A percentile compares a stretch with the other conserved stretches of the same genome.
phyloP scores from a whole-genome alignment of 2,329 filamentous ascomycete genomes.

The Penicillium sp. region DNA sequence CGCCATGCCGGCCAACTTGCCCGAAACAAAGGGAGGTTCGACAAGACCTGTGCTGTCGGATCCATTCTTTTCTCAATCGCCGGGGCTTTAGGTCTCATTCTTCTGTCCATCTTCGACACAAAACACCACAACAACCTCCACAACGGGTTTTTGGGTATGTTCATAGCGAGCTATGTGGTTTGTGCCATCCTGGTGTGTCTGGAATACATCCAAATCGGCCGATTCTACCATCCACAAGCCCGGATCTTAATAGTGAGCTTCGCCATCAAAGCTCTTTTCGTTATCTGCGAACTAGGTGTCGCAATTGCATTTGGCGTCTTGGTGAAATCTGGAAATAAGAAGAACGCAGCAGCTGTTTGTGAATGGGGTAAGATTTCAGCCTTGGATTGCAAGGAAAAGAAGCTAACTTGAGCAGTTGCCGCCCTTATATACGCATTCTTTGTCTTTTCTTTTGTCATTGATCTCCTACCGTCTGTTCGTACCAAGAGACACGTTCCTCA shows the following conservation, averaged over 20 bases:
- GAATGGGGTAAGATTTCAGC: slow-evolving; percentile 9
- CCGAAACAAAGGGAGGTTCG: slow-evolving; percentile 6
- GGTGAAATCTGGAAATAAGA: neutral
- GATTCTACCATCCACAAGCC: slow-evolving; percentile 8
- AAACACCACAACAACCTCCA: slow-evolving; percentile 3
- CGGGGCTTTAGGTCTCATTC: slow-evolving; percentile 6
- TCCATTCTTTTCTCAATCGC: slow-evolving; percentile 8
- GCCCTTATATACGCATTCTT: slow-evolving; percentile 10
- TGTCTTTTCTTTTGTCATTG: slow-evolving; percentile 9
- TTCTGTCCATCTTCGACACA: slow-evolving; percentile 9
- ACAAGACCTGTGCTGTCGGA: slow-evolving; percentile 8
- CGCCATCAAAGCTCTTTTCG: slow-evolving; percentile 2
- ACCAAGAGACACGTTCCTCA: slow-evolving; percentile 8
- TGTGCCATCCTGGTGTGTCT: slow-evolving; percentile 10
- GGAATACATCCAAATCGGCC: slow-evolving; percentile 10
- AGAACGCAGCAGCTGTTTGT: slow-evolving; percentile 6
- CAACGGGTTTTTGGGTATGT: slow-evolving; percentile 9
- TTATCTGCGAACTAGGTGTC: slow-evolving; percentile 6
- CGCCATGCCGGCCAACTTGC: slow-evolving; percentile 11
- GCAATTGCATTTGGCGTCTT: slow-evolving; percentile 9
- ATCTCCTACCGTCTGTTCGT: slow-evolving; percentile 10
- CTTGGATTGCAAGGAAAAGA: neutral
- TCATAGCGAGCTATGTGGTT: slow-evolving; percentile 9
- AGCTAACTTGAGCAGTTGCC: slow-evolving; percentile 6
- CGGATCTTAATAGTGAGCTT: slow-evolving; percentile 11